These are phyloP conservation scores for Cenchrus fungigraminus DNA, from an alignment of 176 grass and related monocot species.

Conservation along the genomic window DNA sequence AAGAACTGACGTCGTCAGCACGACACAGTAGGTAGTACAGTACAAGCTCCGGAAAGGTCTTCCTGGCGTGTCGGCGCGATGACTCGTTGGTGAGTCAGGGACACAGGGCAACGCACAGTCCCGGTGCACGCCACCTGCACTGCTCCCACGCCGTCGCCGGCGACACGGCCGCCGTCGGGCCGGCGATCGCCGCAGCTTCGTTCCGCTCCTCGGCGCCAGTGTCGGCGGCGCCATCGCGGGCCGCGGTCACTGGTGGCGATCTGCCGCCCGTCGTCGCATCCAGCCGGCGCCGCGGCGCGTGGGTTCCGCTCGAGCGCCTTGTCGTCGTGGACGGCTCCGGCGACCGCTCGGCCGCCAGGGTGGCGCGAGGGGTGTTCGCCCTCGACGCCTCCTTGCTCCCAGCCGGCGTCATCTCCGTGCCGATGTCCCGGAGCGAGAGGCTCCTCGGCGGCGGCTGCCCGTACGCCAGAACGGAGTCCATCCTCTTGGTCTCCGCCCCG, in stretches of 20 bases:
- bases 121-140: background rate
- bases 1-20: conserved; percentile 19
- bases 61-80: background rate
- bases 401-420: conserved; percentile 86
- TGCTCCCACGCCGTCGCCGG: conserved; percentile 67
- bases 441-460: conserved; percentile 9
- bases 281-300: background rate
- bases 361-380: conserved; percentile 60
- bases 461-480: conserved; percentile 52
- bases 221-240: background rate
- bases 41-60: background rate
- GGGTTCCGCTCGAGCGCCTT: background rate
- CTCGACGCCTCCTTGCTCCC: conserved; percentile 89
- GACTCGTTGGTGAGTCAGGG: background rate
- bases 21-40: background rate
- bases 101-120: background rate
- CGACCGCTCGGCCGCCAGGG: conserved; percentile 4
- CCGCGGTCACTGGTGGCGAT: background rate
- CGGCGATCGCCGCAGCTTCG: background rate
- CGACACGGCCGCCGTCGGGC: conserved; percentile 34
- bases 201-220: background rate
- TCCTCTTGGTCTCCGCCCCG: conserved; percentile 65
- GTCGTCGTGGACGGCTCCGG: background rate
- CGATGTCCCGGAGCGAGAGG: conserved; percentile 67
- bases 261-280: background rate